Percentiles rank a stretch among this genome's conserved stretches.
These are phyloP conservation scores for Penicillium lagena DNA, from an alignment of 495 filamentous ascomycete genomes.

Conservation along the genomic window DNA sequence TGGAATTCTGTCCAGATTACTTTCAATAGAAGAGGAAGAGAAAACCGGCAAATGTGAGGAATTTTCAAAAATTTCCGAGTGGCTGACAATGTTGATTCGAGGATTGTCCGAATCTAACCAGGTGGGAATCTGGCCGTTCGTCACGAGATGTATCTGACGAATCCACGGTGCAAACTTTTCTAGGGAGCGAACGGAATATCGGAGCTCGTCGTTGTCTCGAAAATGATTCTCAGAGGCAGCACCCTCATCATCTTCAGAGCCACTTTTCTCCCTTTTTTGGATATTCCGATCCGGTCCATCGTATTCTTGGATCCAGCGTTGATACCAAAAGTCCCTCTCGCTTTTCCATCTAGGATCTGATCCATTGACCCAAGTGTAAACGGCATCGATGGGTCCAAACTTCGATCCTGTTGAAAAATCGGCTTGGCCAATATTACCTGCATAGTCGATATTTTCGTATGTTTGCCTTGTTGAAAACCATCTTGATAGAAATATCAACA, in stretches of 20 bases:
- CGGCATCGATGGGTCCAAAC: slow-evolving; percentile 5
- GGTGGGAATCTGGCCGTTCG: slow-evolving; percentile 1
- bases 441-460: neutral
- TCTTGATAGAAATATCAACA: neutral
- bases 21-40: slow-evolving; percentile 2
- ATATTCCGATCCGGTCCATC: neutral
- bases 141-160: slow-evolving; percentile 2
- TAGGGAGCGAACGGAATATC: slow-evolving; percentile 4
- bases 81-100: slow-evolving; percentile 1
- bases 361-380: slow-evolving; percentile 5
- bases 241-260: neutral
- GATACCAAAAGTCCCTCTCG: slow-evolving; percentile 5
- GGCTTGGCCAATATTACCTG: neutral
- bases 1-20: slow-evolving; percentile 2
- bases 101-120: slow-evolving; percentile 3
- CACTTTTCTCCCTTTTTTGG: neutral
- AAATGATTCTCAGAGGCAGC: slow-evolving; percentile 3
- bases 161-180: slow-evolving; percentile 3
- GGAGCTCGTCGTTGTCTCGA: slow-evolving; percentile 5
- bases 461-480: neutral
- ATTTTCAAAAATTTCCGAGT: slow-evolving; percentile 5
- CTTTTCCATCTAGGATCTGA: slow-evolving; percentile 4
- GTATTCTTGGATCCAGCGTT: slow-evolving; percentile 1
- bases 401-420: neutral
- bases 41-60: slow-evolving; percentile 4